Conservation (phyloP, 495 filamentous ascomycete species). For the Penicillium bialowiezense region DNA sequence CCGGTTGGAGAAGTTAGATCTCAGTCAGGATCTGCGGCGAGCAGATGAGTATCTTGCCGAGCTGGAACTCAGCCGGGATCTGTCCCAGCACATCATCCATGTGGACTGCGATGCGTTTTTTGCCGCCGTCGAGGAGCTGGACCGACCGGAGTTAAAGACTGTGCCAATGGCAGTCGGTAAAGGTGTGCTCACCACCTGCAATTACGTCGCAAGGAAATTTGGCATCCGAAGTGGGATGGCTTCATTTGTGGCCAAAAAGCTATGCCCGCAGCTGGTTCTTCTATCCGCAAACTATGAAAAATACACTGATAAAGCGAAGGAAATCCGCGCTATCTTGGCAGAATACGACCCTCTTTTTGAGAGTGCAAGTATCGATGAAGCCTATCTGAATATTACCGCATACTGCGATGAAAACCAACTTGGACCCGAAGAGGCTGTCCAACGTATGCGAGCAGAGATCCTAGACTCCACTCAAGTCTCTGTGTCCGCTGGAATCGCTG, state of each 20-base stretch:
- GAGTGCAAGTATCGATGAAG: constrained; percentile 91
- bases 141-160: constrained; percentile 82
- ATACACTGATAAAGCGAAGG: constrained; percentile 85
- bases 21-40: constrained; percentile 65
- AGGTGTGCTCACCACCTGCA: constrained; percentile 92
- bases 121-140: constrained; percentile 89
- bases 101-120: constrained; percentile 99
- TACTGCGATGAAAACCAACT: constrained; percentile 72
- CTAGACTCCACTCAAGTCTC: constrained; percentile 77
- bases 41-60: constrained; percentile 81
- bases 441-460: constrained; percentile 73
- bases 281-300: constrained; percentile 85
- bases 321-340: constrained; percentile 78
- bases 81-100: constrained; percentile 84
- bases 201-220: constrained; percentile 87
- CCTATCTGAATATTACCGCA: constrained; percentile 91
- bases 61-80: constrained; percentile 73
- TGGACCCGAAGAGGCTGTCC: constrained; percentile 67
- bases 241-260: constrained; percentile 87
- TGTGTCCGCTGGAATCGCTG: constrained; percentile 90
- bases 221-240: constrained; percentile 95
- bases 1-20: constrained; percentile 71
- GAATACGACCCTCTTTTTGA: constrained; percentile 89
- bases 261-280: constrained; percentile 85
- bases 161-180: constrained; percentile 92